Evolutionary conservation across 1,284 basidiomycete genomes (phyloP).

Genomic region (Rhizoctonia solani): DNA sequence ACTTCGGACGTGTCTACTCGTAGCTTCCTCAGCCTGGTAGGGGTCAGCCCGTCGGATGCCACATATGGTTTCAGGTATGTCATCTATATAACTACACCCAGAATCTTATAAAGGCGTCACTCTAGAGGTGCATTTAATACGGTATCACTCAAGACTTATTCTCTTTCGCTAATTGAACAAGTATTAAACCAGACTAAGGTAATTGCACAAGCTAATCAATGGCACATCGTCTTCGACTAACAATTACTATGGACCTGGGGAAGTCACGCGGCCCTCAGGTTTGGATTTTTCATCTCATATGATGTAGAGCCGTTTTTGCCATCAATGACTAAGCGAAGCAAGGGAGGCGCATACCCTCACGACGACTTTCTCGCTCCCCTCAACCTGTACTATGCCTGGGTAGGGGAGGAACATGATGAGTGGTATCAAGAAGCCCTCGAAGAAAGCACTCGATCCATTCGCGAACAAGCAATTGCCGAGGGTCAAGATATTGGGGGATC

Average conservation of each 20-base stretch:
- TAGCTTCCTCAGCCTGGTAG: conserved; percentile 51
- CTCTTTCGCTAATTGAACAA: conserved; percentile 51
- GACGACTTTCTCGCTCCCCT: conserved; percentile 52
- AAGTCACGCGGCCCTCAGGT: conserved; percentile 41
- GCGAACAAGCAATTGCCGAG: conserved; percentile 48
- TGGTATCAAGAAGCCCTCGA: conserved; percentile 49
- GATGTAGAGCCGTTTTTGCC: conserved; percentile 61
- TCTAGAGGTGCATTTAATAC: conserved; percentile 55
- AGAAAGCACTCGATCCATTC: conserved; percentile 49
- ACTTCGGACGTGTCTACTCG: conserved; percentile 50
- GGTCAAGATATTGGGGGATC: conserved; percentile 52
- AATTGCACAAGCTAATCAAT: conserved; percentile 36
- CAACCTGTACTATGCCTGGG: conserved; percentile 57
- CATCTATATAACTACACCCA: background rate
- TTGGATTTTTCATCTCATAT: conserved; percentile 53
- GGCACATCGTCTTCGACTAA: background rate
- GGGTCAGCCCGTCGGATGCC: conserved; percentile 48
- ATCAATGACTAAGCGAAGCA: conserved; percentile 50
- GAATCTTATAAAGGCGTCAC: background rate
- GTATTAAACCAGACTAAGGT: conserved; percentile 58
- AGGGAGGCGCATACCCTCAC: conserved; percentile 44
- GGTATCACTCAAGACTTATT: conserved; percentile 52
- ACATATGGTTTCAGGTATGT: conserved; percentile 52
- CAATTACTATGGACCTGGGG: conserved; percentile 48
- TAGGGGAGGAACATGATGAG: conserved; percentile 45